Evolutionary conservation across 306 rosid genomes (phyloP), one percentile per base, ranked within the genome.

Genomic region (Bauhinia variegata): DNA sequence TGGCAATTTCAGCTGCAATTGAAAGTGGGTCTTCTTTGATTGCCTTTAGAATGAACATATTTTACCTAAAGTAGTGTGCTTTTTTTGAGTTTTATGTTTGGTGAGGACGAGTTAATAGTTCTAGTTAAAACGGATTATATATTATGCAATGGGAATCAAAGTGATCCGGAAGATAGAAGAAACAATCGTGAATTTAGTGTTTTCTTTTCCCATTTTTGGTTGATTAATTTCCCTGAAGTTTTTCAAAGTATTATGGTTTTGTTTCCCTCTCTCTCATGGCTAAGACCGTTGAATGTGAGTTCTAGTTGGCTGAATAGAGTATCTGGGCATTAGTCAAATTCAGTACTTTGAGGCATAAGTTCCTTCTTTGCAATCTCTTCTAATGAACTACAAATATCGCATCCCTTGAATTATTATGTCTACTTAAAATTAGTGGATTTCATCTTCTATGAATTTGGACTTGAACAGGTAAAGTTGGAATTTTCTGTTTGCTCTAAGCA

Each of bases 381-480:
- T 23, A 60, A 61, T 75, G 31, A 31, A 37, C 54, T 46, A 28
- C 48, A 50, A n/a, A n/a, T n/a, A n/a, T n/a, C n/a, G n/a, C n/a
- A n/a, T n/a, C n/a, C n/a, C n/a, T n/a, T n/a, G n/a, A n/a, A n/a
- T n/a, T n/a, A 53, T 23, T 23, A 23, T 23, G 28, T 23, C 28
- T 23, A 23, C 28, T 23, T 31, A 36, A 53, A 48, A 11, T 64
- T 54, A 54, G 44, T 15, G 56, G 70, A 42, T 75, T 23, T 48
- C 48, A 52, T 54, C 58, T 8, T 51, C 60, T 56, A 61, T 57
- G 55, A 48, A 11, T 54, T 75, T 71, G 67, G 14, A 46, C 56
- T 49, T 76, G 51, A 33, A 10, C 68, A 71, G 82, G 78, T 75
- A 14, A 64, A 68, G 53, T 52, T 74, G 63, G 69, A 34, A 18